phyloP scores from a whole-genome alignment of 108 stramenopile species.

The Parietichytrium sp. region DNA sequence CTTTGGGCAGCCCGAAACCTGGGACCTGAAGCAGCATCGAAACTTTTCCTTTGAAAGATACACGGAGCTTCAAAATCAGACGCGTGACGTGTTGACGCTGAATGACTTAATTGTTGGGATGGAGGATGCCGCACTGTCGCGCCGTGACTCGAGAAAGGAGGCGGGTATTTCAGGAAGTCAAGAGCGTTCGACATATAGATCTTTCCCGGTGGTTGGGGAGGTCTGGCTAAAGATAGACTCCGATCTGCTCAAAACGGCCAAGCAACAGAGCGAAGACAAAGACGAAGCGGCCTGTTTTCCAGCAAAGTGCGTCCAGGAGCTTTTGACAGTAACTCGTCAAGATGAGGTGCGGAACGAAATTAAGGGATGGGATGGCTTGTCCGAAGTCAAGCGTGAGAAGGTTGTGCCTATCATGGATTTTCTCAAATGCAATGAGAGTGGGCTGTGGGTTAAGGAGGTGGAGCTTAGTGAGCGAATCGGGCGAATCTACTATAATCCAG shows the following conservation, averaged over 20 bases:
- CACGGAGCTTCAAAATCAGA: neutral
- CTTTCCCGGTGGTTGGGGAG: neutral
- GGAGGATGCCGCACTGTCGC: neutral
- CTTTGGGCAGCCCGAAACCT: slow-evolving; percentile 46
- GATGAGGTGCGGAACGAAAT: slow-evolving; percentile 28
- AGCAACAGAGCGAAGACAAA: too few species aligned
- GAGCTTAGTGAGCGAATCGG: slow-evolving; percentile 13
- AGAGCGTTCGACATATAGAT: neutral
- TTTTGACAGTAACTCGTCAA: slow-evolving; percentile 6
- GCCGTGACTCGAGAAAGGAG: too few species aligned
- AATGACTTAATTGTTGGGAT: neutral
- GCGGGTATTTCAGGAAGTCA: too few species aligned
- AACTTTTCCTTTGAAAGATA: too few species aligned
- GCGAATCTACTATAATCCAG: neutral
- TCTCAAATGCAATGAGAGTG: slow-evolving; percentile 5
- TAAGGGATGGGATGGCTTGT: slow-evolving; percentile 15
- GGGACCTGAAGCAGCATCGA: neutral
- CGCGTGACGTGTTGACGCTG: neutral
- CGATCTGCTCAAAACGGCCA: neutral
- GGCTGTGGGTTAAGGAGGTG: neutral
- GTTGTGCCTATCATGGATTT: slow-evolving; percentile 4
- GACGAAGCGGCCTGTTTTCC: too few species aligned
- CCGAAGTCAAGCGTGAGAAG: neutral
- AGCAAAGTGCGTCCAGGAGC: neutral
- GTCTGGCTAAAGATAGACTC: slow-evolving; percentile 16